A percentile compares a stretch with the other conserved stretches of the same genome.
Conservation (phyloP, 1,284 basidiomycete species). For the Boletus holoroseus region DNA sequence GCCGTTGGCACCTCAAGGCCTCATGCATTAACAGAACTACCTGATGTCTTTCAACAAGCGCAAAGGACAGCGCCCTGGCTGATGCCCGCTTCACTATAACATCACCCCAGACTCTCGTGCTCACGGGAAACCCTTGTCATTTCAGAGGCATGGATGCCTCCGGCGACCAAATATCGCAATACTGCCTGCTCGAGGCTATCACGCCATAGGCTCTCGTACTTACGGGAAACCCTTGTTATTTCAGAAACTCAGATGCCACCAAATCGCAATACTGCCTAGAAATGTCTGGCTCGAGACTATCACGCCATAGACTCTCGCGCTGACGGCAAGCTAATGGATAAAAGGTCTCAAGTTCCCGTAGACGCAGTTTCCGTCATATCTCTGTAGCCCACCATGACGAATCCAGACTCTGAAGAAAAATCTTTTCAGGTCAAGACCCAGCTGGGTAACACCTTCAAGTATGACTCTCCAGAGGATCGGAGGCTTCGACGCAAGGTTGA, state of each 20-base stretch:
- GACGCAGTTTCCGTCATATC: neutral
- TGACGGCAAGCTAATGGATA: neutral
- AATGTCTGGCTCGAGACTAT: neutral
- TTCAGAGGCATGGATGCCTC: too few relatives aligned
- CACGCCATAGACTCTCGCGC: constrained; percentile 7
- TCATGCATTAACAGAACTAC: neutral
- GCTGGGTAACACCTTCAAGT: neutral
- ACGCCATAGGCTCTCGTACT: too few relatives aligned
- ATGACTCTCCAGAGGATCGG: constrained; percentile 35
- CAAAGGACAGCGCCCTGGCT: too few relatives aligned
- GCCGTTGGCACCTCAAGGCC: neutral
- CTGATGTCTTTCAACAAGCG: too few relatives aligned
- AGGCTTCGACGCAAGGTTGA: constrained; percentile 42
- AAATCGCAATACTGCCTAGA: too few relatives aligned
- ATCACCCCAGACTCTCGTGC: constrained; percentile 6
- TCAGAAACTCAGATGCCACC: too few relatives aligned
- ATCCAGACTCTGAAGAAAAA: constrained; percentile 14
- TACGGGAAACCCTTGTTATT: too few relatives aligned
- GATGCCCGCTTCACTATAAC: too few relatives aligned
- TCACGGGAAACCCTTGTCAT: neutral
- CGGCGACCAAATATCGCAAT: too few relatives aligned
- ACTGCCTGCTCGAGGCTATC: too few relatives aligned
- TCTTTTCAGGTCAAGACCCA: constrained; percentile 6
- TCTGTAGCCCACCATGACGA: constrained; percentile 9
- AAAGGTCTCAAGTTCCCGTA: neutral